Conservation (phyloP, 192 early-diverging fungal species). For the Umbelopsis vinacea region DNA sequence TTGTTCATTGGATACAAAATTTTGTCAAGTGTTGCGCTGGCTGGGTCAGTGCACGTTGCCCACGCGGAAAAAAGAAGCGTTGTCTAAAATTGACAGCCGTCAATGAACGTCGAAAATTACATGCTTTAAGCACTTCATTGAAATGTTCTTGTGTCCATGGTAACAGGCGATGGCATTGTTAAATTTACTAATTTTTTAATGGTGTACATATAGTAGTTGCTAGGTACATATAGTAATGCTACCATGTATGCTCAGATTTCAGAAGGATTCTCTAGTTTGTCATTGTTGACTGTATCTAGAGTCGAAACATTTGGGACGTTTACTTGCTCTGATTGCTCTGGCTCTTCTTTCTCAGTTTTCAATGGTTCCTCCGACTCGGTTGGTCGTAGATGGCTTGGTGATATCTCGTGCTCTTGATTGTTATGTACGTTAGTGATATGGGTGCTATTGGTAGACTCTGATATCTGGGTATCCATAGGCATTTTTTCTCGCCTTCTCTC, state of each 20-base stretch:
- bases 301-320: too few species aligned
- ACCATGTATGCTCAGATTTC: too few species aligned
- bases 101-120: too few species aligned
- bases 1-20: background rate
- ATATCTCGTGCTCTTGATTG: background rate
- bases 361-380: background rate
- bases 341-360: background rate
- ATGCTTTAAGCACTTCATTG: too few species aligned
- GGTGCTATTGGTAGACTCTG: background rate
- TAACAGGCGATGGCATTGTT: too few species aligned
- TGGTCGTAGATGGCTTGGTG: background rate
- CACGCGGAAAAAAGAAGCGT: too few species aligned
- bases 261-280: background rate
- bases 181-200: too few species aligned
- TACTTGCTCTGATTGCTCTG: background rate
- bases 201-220: too few species aligned
- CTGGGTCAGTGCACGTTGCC: too few species aligned
- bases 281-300: background rate
- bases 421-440: background rate
- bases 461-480: constrained; percentile 19
- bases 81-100: too few species aligned
- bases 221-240: too few species aligned
- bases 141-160: too few species aligned
- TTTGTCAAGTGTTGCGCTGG: background rate
- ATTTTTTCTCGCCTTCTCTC: constrained; percentile 4